phyloP scores from a whole-genome alignment of 208 protist genomes.

The Acanthamoeba royreba region DNA sequence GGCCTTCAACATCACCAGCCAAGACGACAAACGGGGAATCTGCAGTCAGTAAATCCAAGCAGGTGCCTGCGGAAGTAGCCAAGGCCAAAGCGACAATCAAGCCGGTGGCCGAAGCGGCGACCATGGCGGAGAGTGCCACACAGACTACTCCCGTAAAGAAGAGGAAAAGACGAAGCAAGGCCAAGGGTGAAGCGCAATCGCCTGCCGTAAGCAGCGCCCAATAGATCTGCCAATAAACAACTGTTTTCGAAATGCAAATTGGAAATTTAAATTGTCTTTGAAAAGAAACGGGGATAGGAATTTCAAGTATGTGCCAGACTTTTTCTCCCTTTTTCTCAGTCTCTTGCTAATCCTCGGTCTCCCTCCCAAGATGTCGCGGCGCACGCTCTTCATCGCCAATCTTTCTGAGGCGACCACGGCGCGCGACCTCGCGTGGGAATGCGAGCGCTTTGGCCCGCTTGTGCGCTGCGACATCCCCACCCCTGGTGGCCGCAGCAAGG shows the following conservation, averaged over 20 bases:
- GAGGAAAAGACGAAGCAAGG: neutral
- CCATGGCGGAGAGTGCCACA: neutral
- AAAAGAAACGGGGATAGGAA: too few relatives aligned
- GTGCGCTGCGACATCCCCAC: constrained; percentile 20
- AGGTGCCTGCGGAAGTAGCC: neutral
- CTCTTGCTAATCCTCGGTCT: too few relatives aligned
- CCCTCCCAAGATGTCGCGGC: neutral
- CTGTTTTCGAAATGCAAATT: too few relatives aligned
- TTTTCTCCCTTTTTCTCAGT: too few relatives aligned
- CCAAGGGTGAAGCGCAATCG: too few relatives aligned
- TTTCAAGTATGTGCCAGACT: too few relatives aligned
- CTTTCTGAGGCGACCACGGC: neutral
- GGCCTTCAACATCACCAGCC: neutral
- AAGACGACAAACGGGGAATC: too few relatives aligned
- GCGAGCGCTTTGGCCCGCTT: constrained; percentile 30
- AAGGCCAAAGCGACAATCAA: neutral
- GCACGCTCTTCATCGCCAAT: constrained; percentile 23
- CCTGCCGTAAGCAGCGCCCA: too few relatives aligned
- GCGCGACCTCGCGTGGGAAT: constrained; percentile 20
- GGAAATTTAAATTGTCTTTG: too few relatives aligned
- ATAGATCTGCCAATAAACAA: too few relatives aligned
- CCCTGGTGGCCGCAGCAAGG: neutral
- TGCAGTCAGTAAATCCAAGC: too few relatives aligned
- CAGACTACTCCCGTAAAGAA: neutral
- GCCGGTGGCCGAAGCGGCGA: neutral